Percentiles rank a stretch among this genome's conserved stretches.
Evolutionary conservation across 805 yeast genomes (phyloP).

Genomic region (Saccharomycopsis sp.): DNA sequence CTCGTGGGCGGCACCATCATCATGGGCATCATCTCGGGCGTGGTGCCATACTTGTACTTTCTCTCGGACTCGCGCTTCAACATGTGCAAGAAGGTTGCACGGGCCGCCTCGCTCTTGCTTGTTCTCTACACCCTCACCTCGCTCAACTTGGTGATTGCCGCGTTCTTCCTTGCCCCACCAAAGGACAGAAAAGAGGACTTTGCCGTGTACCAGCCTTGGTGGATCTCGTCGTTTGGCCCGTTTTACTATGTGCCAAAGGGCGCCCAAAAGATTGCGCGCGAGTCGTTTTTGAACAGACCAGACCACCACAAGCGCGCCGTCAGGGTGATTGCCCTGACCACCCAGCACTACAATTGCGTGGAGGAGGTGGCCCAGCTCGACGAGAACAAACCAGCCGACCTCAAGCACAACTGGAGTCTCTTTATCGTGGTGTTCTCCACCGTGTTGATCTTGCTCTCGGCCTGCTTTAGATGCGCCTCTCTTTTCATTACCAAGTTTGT

Average conservation of each 20-base stretch:
- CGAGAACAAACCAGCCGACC: slow-evolving; percentile 24
- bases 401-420: slow-evolving; percentile 46
- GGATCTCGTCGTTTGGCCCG: slow-evolving; percentile 59
- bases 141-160: slow-evolving; percentile 32
- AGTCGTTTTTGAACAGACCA: slow-evolving; percentile 37
- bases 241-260: slow-evolving; percentile 49
- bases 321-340: slow-evolving; percentile 53
- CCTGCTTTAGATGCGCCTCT: slow-evolving; percentile 42
- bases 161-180: slow-evolving; percentile 51
- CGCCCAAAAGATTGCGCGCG: slow-evolving; percentile 42
- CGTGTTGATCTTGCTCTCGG: slow-evolving; percentile 39
- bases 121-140: slow-evolving; percentile 47
- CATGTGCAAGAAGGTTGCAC: slow-evolving; percentile 46
- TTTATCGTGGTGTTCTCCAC: slow-evolving; percentile 36
- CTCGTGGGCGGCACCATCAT: slow-evolving; percentile 49
- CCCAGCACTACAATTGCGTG: slow-evolving; percentile 29
- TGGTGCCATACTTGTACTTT: slow-evolving; percentile 50
- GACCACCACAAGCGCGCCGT: slow-evolving; percentile 35
- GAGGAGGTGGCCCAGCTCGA: slow-evolving; percentile 27
- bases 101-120: slow-evolving; percentile 41
- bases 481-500: slow-evolving; percentile 29
- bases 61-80: slow-evolving; percentile 35
- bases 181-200: slow-evolving; percentile 35
- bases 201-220: slow-evolving; percentile 63
- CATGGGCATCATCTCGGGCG: slow-evolving; percentile 62